A percentile compares a stretch with the other conserved stretches of the same genome.
Evolutionary conservation across 768 basidiomycete genomes (phyloP).

Genomic region (Mycena belliarum): DNA sequence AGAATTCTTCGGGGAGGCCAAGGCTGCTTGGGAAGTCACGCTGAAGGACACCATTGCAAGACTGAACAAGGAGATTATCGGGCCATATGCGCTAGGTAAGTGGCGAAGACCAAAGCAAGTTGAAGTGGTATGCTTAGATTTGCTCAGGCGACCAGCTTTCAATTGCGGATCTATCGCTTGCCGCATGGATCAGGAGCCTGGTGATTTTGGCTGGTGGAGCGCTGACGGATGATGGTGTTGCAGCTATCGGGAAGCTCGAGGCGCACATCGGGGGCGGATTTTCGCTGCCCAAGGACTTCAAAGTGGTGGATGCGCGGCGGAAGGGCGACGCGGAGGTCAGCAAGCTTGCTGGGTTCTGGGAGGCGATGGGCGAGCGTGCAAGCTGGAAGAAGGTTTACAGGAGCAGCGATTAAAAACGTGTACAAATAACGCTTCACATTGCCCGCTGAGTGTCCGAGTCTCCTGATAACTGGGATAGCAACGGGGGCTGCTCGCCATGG

Average conservation of each 20-base stretch:
- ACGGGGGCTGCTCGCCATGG: conserved; percentile 9
- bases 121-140: background rate
- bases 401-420: no score
- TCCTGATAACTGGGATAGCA: no score
- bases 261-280: conserved; percentile 49
- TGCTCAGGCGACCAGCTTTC: conserved; percentile 77
- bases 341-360: conserved; percentile 76
- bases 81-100: conserved; percentile 67
- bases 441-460: no score
- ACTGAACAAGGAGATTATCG: conserved; percentile 59
- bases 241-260: conserved; percentile 53
- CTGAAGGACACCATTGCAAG: conserved; percentile 47
- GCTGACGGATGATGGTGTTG: conserved; percentile 50
- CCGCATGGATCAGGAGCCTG: conserved; percentile 70
- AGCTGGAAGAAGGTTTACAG: conserved; percentile 70
- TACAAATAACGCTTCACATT: no score
- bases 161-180: conserved; percentile 78
- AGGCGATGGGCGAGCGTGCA: conserved; percentile 57
- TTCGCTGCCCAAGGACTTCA: conserved; percentile 43
- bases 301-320: conserved; percentile 32
- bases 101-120: background rate
- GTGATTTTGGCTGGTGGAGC: conserved; percentile 58
- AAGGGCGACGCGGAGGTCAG: conserved; percentile 36
- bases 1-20: conserved; percentile 53
- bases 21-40: conserved; percentile 52